A percentile compares a stretch with the other conserved stretches of the same genome.
phyloP scores from a whole-genome alignment of 2,329 filamentous ascomycete genomes.

The Acarospora socialis region DNA sequence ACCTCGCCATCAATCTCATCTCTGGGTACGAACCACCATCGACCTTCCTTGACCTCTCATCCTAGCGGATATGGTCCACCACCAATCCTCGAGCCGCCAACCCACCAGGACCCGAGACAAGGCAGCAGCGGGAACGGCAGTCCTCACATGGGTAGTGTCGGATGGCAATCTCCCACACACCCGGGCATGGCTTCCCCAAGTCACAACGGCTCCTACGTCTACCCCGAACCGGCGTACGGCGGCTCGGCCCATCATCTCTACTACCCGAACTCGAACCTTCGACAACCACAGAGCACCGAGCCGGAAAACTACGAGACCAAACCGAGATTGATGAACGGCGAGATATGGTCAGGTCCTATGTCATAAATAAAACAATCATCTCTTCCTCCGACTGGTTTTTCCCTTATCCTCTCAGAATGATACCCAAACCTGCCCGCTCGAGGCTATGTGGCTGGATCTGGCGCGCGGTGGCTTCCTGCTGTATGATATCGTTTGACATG shows the following conservation, averaged over 20 bases:
- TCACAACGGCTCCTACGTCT: slow-evolving; percentile 62
- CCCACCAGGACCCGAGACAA: slow-evolving; percentile 62
- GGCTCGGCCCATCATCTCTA: slow-evolving; percentile 54
- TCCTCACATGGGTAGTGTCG: slow-evolving; percentile 67
- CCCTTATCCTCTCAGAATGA: too few species aligned
- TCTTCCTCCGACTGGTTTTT: too few species aligned
- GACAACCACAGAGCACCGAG: slow-evolving; percentile 63
- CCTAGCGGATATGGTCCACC: slow-evolving; percentile 71
- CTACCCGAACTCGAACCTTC: slow-evolving; percentile 53
- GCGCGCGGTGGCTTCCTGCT: too few species aligned
- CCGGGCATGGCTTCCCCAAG: slow-evolving; percentile 57
- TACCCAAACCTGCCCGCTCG: too few species aligned
- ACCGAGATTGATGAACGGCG: slow-evolving; percentile 29
- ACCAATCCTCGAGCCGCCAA: slow-evolving; percentile 66
- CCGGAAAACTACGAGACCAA: slow-evolving; percentile 52
- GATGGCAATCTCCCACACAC: slow-evolving; percentile 78
- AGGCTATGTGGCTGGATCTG: too few species aligned
- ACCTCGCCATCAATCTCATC: slow-evolving; percentile 51
- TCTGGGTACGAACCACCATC: slow-evolving; percentile 35
- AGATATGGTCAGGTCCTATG: slow-evolving; percentile 9
- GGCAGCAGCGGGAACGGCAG: slow-evolving; percentile 64
- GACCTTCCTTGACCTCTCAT: slow-evolving; percentile 64
- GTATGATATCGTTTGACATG: too few species aligned
- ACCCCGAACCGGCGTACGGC: slow-evolving; percentile 58
- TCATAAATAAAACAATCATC: too few species aligned